phyloP scores from a whole-genome alignment of 805 yeast genomes.

The Metschnikowia lachancei region DNA sequence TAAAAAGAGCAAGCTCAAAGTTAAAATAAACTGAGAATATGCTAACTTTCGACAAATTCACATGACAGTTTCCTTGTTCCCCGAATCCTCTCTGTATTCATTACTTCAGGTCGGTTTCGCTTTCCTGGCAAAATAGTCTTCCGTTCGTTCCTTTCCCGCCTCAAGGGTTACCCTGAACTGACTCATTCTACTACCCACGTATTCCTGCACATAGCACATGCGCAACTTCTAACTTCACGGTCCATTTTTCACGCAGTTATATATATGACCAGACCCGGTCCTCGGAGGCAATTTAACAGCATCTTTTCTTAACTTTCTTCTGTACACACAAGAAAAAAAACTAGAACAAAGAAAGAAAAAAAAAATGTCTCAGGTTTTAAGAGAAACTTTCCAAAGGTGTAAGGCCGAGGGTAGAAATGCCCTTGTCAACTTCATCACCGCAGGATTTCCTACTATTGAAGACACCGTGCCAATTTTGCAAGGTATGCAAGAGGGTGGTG shows the following conservation, averaged over 20 bases:
- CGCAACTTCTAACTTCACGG: background rate
- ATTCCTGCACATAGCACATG: background rate
- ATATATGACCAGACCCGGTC: background rate
- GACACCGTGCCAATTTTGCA: constrained; percentile 84
- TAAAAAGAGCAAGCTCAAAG: too few species aligned
- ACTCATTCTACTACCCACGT: constrained; percentile 19
- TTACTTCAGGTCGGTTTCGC: background rate
- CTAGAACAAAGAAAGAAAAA: background rate
- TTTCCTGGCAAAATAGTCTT: too few species aligned
- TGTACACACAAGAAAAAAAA: background rate
- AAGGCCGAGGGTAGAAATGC: constrained; percentile 75
- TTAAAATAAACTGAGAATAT: too few species aligned
- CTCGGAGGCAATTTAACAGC: background rate
- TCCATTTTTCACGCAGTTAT: background rate
- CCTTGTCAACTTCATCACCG: constrained; percentile 87
- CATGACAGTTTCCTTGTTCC: too few species aligned
- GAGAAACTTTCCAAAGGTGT: constrained; percentile 60
- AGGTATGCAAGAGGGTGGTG: constrained; percentile 93
- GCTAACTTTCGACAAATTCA: too few species aligned
- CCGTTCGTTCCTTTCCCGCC: background rate
- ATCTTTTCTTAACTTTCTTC: background rate
- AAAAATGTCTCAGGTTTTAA: constrained; percentile 51
- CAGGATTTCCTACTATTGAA: constrained; percentile 85
- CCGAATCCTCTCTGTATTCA: background rate
- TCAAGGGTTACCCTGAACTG: constrained; percentile 34